phyloP scores from a whole-genome alignment of 2,329 filamentous ascomycete genomes.

The Beauveria caledonica region DNA sequence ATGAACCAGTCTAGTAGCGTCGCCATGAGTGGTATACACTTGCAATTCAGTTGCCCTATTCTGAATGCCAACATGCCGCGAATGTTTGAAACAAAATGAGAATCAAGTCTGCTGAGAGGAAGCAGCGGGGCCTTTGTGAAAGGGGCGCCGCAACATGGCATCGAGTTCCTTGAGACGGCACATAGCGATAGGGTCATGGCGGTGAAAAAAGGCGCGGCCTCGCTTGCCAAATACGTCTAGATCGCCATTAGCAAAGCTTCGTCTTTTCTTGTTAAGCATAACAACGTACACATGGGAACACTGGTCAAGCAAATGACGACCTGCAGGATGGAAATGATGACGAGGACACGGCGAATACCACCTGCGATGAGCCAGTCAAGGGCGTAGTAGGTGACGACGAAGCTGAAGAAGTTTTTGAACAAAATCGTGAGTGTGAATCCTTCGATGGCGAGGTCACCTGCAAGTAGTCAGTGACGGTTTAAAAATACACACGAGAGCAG shows the following conservation, averaged over 20 bases:
- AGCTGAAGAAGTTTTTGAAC: slow-evolving; percentile 93
- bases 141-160: not conserved
- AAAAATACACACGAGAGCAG: not conserved
- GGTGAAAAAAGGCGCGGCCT: slow-evolving; percentile 65
- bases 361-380: slow-evolving; percentile 72
- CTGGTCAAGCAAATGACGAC: slow-evolving; percentile 66
- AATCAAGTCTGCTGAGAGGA: not conserved
- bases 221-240: slow-evolving; percentile 72
- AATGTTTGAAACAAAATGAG: not conserved
- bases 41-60: not conserved
- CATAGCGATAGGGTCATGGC: slow-evolving; percentile 58
- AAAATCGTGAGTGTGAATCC: slow-evolving; percentile 83
- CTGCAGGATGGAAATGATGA: slow-evolving; percentile 63
- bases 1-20: not conserved
- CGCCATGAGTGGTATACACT: not conserved
- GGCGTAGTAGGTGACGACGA: slow-evolving; percentile 73
- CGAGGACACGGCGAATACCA: slow-evolving; percentile 56
- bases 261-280: not conserved
- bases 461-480: not conserved
- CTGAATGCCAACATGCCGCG: not conserved
- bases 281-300: slow-evolving; percentile 67
- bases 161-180: slow-evolving; percentile 19
- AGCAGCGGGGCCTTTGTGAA: not conserved
- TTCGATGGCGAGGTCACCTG: slow-evolving; percentile 74
- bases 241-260: slow-evolving; percentile 4